Conservation (phyloP, 139 green algal genomes). For the Chlamydomonas asymmetrica region DNA sequence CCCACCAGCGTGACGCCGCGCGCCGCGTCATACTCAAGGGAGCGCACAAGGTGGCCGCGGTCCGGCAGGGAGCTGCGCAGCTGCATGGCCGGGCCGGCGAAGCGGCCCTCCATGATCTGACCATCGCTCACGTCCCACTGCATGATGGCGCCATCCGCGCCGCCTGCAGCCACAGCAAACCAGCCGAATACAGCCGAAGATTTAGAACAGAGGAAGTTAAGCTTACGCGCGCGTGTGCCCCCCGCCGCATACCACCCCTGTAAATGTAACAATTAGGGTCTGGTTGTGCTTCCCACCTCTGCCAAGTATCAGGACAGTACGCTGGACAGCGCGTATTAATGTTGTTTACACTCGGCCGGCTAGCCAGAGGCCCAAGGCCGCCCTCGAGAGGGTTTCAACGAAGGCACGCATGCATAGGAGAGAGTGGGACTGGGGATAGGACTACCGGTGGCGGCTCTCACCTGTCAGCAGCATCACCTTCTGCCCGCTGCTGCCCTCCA, state of each 20-base stretch:
- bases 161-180: conserved; percentile 25
- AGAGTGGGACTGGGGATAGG: no score
- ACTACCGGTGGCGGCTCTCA: neutral
- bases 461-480: conserved; percentile 47
- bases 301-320: no score
- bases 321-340: no score
- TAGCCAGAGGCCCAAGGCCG: no score
- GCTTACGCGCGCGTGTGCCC: no score
- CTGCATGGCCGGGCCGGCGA: conserved; percentile 38
- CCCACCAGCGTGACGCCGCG: conserved; percentile 53
- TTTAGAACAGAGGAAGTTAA: neutral
- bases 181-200: neutral
- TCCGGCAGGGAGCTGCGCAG: conserved; percentile 33
- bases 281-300: no score
- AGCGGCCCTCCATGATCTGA: conserved; percentile 40
- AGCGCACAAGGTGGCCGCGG: conserved; percentile 28
- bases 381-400: no score
- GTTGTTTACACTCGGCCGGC: no score
- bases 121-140: conserved; percentile 65
- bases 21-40: conserved; percentile 44
- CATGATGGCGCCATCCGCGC: conserved; percentile 57
- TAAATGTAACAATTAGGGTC: no score
- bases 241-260: no score
- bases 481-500: no score
- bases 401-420: no score